Percentiles rank a stretch among this genome's conserved stretches.
These are phyloP conservation scores for Coemansia aciculifera DNA, from an alignment of 192 early-diverging fungal species.

Conservation along the genomic window DNA sequence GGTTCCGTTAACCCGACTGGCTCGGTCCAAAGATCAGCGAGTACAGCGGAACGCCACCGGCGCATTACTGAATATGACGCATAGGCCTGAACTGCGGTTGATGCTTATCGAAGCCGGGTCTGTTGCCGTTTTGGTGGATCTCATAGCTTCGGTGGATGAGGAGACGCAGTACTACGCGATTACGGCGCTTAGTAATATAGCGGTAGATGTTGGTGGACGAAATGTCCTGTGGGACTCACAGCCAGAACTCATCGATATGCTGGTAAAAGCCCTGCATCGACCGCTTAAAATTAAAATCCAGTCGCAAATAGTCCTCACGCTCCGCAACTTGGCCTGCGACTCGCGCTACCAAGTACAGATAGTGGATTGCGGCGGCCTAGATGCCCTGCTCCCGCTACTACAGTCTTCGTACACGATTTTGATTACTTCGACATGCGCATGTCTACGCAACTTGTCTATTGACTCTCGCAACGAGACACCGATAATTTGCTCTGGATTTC, in stretches of 20 bases:
- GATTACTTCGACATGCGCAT: conserved; percentile 75
- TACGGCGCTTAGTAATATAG: conserved; percentile 87
- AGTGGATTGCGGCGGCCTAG: conserved; percentile 67
- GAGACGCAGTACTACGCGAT: conserved; percentile 91
- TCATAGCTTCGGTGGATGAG: conserved; percentile 71
- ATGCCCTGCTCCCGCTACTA: conserved; percentile 66
- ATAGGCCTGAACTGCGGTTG: conserved; percentile 72
- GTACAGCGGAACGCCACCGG: conserved; percentile 89
- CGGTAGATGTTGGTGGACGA: conserved; percentile 72
- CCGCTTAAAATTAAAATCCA: conserved; percentile 72
- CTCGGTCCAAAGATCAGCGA: conserved; percentile 73
- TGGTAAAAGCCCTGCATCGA: conserved; percentile 65
- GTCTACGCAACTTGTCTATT: conserved; percentile 87
- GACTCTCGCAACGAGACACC: conserved; percentile 78
- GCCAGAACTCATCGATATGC: conserved; percentile 66
- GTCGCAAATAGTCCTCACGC: conserved; percentile 76
- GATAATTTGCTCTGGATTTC: conserved; percentile 74
- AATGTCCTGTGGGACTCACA: conserved; percentile 72
- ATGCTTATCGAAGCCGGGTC: conserved; percentile 75
- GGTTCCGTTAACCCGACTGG: conserved; percentile 69
- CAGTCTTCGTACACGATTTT: conserved; percentile 63
- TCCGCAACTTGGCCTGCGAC: conserved; percentile 76
- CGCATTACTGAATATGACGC: conserved; percentile 89
- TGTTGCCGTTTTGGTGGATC: conserved; percentile 69
- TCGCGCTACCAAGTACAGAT: conserved; percentile 76